A percentile compares a stretch with the other conserved stretches of the same genome.
Conservation (phyloP, 805 yeast genomes). For the Candida quercuum region DNA sequence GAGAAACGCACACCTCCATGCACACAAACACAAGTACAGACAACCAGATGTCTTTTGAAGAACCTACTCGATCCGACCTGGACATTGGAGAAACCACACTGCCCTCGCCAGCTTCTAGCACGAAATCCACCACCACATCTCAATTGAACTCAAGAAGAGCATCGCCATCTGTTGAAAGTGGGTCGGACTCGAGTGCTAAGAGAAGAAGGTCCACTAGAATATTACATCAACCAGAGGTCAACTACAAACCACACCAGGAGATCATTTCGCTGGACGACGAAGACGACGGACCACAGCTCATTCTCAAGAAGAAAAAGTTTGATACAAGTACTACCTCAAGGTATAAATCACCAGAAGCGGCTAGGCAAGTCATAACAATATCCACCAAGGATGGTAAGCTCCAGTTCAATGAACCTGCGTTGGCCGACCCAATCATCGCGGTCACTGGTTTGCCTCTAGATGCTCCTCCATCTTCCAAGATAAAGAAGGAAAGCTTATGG, state of each 20-base stretch:
- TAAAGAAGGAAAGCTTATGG: slow-evolving; percentile 53
- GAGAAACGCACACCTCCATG: too few species aligned
- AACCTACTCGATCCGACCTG: neutral
- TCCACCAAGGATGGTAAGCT: slow-evolving; percentile 3
- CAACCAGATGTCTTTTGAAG: too few species aligned
- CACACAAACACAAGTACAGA: too few species aligned
- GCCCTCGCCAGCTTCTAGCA: slow-evolving; percentile 3
- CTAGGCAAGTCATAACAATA: neutral
- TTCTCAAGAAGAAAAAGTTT: slow-evolving; percentile 6
- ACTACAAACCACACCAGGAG: slow-evolving; percentile 1
- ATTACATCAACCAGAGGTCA: neutral
- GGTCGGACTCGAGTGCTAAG: neutral
- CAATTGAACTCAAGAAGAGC: slow-evolving; percentile 1
- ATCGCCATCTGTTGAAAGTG: slow-evolving; percentile 1
- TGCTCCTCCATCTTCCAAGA: slow-evolving; percentile 56
- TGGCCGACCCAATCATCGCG: slow-evolving; percentile 48
- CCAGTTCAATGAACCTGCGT: slow-evolving; percentile 47
- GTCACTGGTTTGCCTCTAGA: slow-evolving; percentile 73
- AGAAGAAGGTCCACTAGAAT: slow-evolving; percentile 10
- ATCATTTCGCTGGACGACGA: neutral
- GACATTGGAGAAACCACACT: neutral
- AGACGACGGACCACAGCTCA: slow-evolving; percentile 1
- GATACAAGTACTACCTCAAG: neutral
- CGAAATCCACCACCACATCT: slow-evolving; percentile 1
- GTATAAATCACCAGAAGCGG: neutral